Base-by-base conservation (phyloP, 345 rosid species). In the Hypericum perforatum region DNA sequence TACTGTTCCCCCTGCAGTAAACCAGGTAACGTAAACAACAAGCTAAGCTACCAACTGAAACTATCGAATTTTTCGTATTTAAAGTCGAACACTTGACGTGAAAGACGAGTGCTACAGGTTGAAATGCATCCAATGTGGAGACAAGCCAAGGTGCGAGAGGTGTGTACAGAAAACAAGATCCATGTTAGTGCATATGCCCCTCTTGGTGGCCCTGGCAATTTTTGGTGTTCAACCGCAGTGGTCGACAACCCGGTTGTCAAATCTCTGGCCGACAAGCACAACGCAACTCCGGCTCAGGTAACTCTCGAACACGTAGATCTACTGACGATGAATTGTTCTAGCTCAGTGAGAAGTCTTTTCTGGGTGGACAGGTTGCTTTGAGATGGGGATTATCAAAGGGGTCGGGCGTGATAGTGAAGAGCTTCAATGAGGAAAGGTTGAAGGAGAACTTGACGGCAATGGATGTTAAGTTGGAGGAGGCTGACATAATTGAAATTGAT, bases 121-220 rank as follows among this genome's bases (percentile, higher is more conserved):
- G 97, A 89, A 69, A 89, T 86, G 97, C 97, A 89, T 70, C 95
- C 95, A 7, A 70, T 74, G 79, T 86, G 97, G 97, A 81, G 81
- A 70, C 95, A 86, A 74, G 65, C 63, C 52, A 82, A 71, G 71
- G 81, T 89, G 13, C 60, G 97, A 41, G 66, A 74, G 52, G 76
- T 73, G 7, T 89, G 97, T 48, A 69, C 57, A 8, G 80, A 82
- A 16, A 52, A 73, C 66, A 76, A 72, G 13, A 80, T 86, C 63
- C 94, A 84, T 54, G 80, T 86, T 5, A 86, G 97, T 60, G 95
- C 94, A 15, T 89, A 89, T 56, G 83, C 95, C 36, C 94, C 95
- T 0, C 75, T 83, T 0, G 95, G 94, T 46, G 94, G 77, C 38
- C 97, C 95, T 14, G 95, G 95, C 6, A 81, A 82, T 56, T 12